Base-by-base conservation (phyloP, 2,329 filamentous ascomycete species). In the Phyllosticta citrichinensis region DNA sequence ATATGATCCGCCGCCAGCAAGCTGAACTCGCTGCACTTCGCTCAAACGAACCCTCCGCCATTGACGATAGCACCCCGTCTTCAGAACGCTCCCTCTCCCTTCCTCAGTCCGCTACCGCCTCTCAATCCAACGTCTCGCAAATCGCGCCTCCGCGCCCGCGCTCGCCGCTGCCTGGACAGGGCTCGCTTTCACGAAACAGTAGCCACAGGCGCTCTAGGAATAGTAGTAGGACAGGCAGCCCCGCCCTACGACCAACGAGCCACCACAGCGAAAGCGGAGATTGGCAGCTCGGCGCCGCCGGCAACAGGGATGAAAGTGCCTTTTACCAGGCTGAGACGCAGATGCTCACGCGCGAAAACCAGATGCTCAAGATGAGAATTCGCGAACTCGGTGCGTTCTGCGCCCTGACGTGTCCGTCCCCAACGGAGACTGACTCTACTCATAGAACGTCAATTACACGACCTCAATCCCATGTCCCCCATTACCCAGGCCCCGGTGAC, bases 261-360 rank as follows among this genome's bases (percentile, higher is more conserved):
- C 83, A 55, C 78, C 81, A 40, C 2, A 83, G 85, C 65, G 84
- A 87, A 60, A 80, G 77, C 58, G 81, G 80, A 35, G 86, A 90
- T 57, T 84, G 81, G 76, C 74, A 81, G 55, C 78, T 87, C 1
- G 82, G 81, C n/a, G 82, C 82, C 20, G 50, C 52, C 5, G 53
- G 56, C 5, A 64, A 62, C 8, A 79, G 88, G 19, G 88, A 91
- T 67, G 88, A 92, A 70, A 86, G 82, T 64, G 86, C 87, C 0
- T 91, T 91, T 71, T 92, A 92, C 68, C 88, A 91, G 71, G 88
- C 88, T 4, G 89, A 93, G 74, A 90, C 88, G 1, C 87, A 90
- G 73, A 91, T 84, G 75, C 74, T 93, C 67, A 82, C 85, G 22
- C 80, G 89, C 25, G 89, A 92, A 76, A 93, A 92, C 66, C 88